These are phyloP conservation scores for Coemansia sp. DNA, from an alignment of 192 early-diverging fungal species.

Conservation along the genomic window DNA sequence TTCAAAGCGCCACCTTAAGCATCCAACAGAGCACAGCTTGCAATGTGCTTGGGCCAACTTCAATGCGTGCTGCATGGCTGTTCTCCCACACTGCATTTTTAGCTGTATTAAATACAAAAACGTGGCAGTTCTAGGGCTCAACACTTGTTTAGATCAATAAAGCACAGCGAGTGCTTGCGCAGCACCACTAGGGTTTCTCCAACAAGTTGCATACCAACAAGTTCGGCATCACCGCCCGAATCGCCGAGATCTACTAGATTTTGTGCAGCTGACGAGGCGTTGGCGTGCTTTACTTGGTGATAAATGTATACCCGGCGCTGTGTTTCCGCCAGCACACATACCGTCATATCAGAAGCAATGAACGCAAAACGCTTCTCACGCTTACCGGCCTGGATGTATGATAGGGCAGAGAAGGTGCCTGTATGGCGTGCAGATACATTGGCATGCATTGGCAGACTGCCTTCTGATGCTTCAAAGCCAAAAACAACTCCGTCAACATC, in stretches of 20 bases:
- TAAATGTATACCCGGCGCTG: constrained; percentile 50
- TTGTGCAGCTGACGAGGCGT: constrained; percentile 25
- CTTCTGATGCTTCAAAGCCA: constrained; percentile 28
- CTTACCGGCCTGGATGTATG: constrained; percentile 76
- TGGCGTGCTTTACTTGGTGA: constrained; percentile 13
- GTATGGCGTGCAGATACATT: constrained; percentile 41
- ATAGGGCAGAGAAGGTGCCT: constrained; percentile 66
- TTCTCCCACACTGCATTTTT: constrained; percentile 1
- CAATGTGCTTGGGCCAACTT: neutral
- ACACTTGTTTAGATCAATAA: constrained; percentile 27
- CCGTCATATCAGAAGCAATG: constrained; percentile 54
- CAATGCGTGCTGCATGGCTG: neutral
- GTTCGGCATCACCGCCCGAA: constrained; percentile 15
- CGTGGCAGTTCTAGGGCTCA: constrained; percentile 1
- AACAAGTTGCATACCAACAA: constrained; percentile 37
- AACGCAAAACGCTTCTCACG: constrained; percentile 65
- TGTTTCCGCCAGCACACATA: constrained; percentile 46
- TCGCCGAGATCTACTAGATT: constrained; percentile 43
- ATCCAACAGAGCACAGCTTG: neutral
- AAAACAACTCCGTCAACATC: constrained; percentile 76
- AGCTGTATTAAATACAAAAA: neutral
- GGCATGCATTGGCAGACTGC: neutral
- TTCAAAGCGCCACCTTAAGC: neutral
- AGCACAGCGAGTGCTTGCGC: constrained; percentile 20
- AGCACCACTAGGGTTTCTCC: constrained; percentile 26